Evolutionary conservation across 768 basidiomycete species (phyloP), one percentile per base, ranked within the genome.

Genomic region (Termitomyces bulborhizus): DNA sequence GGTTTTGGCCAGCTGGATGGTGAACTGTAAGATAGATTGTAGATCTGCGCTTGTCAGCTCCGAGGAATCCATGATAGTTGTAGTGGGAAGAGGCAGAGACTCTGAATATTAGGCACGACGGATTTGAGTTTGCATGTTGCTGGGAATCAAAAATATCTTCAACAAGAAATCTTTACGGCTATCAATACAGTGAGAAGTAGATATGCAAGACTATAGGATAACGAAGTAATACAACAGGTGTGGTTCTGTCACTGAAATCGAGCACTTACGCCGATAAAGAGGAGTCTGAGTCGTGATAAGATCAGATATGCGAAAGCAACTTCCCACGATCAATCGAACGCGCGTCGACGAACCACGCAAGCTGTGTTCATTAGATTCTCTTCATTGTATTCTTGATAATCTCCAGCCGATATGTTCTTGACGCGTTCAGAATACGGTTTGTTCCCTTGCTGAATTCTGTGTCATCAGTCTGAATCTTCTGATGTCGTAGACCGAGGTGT

Each of bases 351-450:
- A 46, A 64, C 21, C 65, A 70, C 68, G 68, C 71, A 71, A 66
- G 66, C 68, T 36, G 11, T 57, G 57, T 46, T 55, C 59, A 65
- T 60, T 60, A 58, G 54, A 57, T 59, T 53, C 21, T 56, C 62
- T 62, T 60, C 63, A 55, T 62, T 58, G 58, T 58, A 46, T 55
- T 57, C 32, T 27, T 41, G 49, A 36, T 54, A 57, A 51, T 44
- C 53, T 37, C 44, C 47, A 55, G 57, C 58, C 56, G 71, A 64
- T 66, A 94, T 94, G 92, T 94, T 94, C 71, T 81, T 93, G 73
- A 93, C 92, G 75, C 88, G 92, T 78, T 94, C 92, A 76, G 92
- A 94, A 80, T 95, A 93, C 73, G 92, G 92, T 90, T 61, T 48
- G 73, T 57, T 31, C 15, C 31, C n/a, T 40, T 44, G 55, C 45